Evolutionary conservation across 805 yeast genomes (phyloP), one percentile per base, ranked within the genome.

Genomic region (Jamesozyma rosinii): DNA sequence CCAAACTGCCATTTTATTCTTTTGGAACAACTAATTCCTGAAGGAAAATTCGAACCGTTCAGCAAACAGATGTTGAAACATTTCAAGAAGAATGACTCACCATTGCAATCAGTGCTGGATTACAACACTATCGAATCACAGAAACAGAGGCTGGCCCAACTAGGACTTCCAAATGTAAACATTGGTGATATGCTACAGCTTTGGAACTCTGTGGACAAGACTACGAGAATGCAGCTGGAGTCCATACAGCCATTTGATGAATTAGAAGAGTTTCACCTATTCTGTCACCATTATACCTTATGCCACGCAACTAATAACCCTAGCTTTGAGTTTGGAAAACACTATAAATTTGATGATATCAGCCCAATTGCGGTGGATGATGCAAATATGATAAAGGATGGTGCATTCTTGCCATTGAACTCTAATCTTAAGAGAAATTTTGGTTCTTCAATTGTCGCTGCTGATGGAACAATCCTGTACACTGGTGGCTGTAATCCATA

Each of bases 231-330:
- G 0, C 57, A 61, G 34, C 70, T 85, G 8, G 67, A 66, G 15
- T 38, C 54, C 0, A 68, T 82, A 18, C 94, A 84, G 56, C 74
- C 75, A 3, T 85, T 84, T 60, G 95, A 85, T 58, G 95, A 85
- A 62, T 75, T 84, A 76, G 95, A 84, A 62, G 95, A 84, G 59
- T 83, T 84, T 49, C 71, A 79, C 24, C 55, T 81, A 13, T 84
- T 82, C 54, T 76, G 85, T 44, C 90, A 83, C 52, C 92, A 84
- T 57, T 85, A 84, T 54, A 66, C 79, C 31, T 67, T 81, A 33
- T 66, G 80, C 2, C 88, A 81, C 59, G 86, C 86, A 2, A 70
- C 79, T 0, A 76, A 74, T 50, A 50, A 52, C 14, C 11, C 29
- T 2, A 38, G 26, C 2, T 55, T 51, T 42, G 9, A 24, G 18